These are phyloP conservation scores for Hyphodiscus hymeniophilus DNA, from an alignment of 495 filamentous ascomycete species.

Conservation along the genomic window DNA sequence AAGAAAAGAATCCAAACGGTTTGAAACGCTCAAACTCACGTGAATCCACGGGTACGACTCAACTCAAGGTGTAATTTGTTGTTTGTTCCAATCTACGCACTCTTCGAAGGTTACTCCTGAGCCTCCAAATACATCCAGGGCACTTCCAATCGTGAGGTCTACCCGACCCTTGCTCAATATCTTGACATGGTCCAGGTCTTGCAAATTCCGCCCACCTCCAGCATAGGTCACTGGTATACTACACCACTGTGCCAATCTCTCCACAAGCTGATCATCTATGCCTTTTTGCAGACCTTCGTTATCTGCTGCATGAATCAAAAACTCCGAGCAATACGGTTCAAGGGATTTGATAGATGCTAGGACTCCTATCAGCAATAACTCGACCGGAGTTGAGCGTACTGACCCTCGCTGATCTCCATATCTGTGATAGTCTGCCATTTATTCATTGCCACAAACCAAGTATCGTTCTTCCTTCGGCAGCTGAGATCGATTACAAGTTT, in stretches of 20 bases:
- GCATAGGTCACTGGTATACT: constrained; percentile 92
- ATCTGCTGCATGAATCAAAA: constrained; percentile 98
- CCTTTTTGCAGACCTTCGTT: constrained; percentile 88
- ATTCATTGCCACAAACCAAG: constrained; percentile 94
- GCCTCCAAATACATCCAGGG: constrained; percentile 92
- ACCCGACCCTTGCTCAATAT: constrained; percentile 68
- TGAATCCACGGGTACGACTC: no score
- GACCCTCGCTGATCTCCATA: constrained; percentile 83
- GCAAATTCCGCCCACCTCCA: constrained; percentile 73
- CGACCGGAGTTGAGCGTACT: constrained; percentile 6
- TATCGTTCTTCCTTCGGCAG: constrained; percentile 64
- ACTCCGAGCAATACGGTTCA: constrained; percentile 89
- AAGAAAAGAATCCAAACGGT: no score
- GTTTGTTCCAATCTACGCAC: constrained; percentile 76
- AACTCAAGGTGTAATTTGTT: constrained; percentile 4
- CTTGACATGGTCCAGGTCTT: constrained; percentile 75
- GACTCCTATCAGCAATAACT: not conserved
- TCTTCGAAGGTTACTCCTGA: constrained; percentile 76
- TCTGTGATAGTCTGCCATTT: constrained; percentile 97
- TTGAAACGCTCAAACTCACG: no score
- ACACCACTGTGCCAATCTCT: constrained; percentile 72
- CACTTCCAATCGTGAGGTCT: constrained; percentile 93
- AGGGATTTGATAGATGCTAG: constrained; percentile 69
- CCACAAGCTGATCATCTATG: constrained; percentile 79
- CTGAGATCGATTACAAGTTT: constrained; percentile 93